Percentiles rank a stretch among this genome's conserved stretches.
Evolutionary conservation across 495 filamentous ascomycete species (phyloP).

Genomic region (Thermothielavioides terrestris): DNA sequence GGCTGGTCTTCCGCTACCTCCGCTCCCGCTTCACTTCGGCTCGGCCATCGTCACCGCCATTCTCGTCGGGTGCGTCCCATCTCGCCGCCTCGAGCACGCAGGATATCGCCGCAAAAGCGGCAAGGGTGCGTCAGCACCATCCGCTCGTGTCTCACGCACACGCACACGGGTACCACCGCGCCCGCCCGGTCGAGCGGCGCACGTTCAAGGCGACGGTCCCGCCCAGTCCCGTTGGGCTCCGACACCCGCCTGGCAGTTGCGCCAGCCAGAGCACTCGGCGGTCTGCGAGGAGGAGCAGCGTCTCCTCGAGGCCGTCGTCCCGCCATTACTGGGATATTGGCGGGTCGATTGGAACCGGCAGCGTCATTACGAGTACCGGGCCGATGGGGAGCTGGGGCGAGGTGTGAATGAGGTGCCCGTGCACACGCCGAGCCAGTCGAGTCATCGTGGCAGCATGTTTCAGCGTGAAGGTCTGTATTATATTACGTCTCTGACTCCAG

Average conservation of each 20-base stretch:
- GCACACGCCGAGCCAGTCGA: not conserved
- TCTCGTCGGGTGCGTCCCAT: slow-evolving; percentile 33
- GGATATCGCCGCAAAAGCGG: slow-evolving; percentile 67
- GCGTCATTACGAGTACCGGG: slow-evolving; percentile 54
- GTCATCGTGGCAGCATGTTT: no score
- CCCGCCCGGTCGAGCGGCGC: slow-evolving; percentile 40
- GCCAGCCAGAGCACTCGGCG: slow-evolving; percentile 71
- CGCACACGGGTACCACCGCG: slow-evolving; percentile 30
- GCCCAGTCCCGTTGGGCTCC: slow-evolving; percentile 39
- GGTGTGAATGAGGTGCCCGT: slow-evolving; percentile 41
- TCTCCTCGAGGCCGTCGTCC: slow-evolving; percentile 54
- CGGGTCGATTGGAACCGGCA: slow-evolving; percentile 64
- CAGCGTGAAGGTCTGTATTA: slow-evolving; percentile 1
- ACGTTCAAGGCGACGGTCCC: slow-evolving; percentile 45
- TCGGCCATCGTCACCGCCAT: slow-evolving; percentile 26
- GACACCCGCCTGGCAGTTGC: slow-evolving; percentile 56
- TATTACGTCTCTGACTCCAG: not conserved
- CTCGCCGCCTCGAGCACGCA: slow-evolving; percentile 45
- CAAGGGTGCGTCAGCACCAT: slow-evolving; percentile 75
- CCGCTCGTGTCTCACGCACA: slow-evolving; percentile 55
- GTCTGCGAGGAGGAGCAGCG: slow-evolving; percentile 48
- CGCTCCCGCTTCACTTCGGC: slow-evolving; percentile 56
- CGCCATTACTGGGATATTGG: slow-evolving; percentile 78
- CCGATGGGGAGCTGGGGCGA: slow-evolving; percentile 69
- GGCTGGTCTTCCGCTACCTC: slow-evolving; percentile 82